These are phyloP conservation scores for Pythium plurisporium DNA, from an alignment of 352 stramenopile genomes.

Conservation along the genomic window DNA sequence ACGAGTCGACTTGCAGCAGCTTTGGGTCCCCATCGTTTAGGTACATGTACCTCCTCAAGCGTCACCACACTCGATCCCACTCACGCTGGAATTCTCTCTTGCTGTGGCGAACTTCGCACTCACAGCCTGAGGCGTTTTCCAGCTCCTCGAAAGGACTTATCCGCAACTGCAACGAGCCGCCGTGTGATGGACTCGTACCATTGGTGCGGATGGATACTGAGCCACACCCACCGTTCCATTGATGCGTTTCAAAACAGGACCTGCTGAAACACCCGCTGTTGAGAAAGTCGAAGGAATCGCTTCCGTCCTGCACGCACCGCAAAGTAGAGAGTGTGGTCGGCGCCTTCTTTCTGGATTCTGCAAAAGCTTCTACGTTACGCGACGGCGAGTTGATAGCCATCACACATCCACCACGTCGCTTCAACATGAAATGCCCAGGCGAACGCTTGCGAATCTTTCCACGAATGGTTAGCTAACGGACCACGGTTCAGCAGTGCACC, in stretches of 20 bases:
- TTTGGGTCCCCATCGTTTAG: too few relatives aligned
- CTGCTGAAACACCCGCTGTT: neutral
- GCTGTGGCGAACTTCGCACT: too few relatives aligned
- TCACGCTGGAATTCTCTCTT: neutral
- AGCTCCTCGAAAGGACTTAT: too few relatives aligned
- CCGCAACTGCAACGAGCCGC: slow-evolving; percentile 3
- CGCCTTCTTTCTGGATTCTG: slow-evolving; percentile 6
- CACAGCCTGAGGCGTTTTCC: too few relatives aligned
- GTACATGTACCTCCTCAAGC: slow-evolving; percentile 2
- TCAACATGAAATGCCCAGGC: slow-evolving; percentile 3
- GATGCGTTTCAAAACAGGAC: slow-evolving; percentile 16
- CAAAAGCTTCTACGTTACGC: slow-evolving; percentile 10
- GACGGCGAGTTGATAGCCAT: slow-evolving; percentile 23
- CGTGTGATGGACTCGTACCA: slow-evolving; percentile 9
- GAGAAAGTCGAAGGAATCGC: slow-evolving; percentile 22
- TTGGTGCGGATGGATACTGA: neutral
- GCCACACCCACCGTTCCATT: neutral
- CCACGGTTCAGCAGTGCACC: slow-evolving; percentile 14
- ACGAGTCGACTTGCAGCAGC: too few relatives aligned
- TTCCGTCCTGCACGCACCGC: slow-evolving; percentile 13
- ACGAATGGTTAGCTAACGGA: slow-evolving; percentile 16
- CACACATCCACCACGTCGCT: slow-evolving; percentile 1
- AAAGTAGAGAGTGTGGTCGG: neutral
- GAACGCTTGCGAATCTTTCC: slow-evolving; percentile 25
- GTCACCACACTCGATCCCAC: slow-evolving; percentile 4